Evolutionary conservation across 192 early-diverging fungal genomes (phyloP).

Genomic region (Spizellomyces sp.): DNA sequence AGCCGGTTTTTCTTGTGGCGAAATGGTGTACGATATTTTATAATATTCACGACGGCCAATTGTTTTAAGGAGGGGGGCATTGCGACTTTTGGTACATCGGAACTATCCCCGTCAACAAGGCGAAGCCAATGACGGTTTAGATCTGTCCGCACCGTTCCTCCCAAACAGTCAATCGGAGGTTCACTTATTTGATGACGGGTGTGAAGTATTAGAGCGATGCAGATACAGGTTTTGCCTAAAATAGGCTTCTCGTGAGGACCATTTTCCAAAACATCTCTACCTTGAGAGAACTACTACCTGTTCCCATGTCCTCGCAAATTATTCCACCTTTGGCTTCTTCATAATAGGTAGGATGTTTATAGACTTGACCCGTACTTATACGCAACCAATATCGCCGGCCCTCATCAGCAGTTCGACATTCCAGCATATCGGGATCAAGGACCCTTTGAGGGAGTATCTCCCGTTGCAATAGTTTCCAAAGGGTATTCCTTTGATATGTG

Average conservation of each 20-base stretch:
- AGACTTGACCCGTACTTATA: conserved; percentile 10
- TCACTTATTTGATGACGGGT: conserved; percentile 61
- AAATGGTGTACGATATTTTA: background rate
- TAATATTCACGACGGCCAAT: background rate
- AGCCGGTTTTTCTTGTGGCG: conserved; percentile 44
- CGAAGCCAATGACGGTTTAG: conserved; percentile 2
- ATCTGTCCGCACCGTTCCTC: background rate
- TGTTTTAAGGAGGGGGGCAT: conserved; percentile 3
- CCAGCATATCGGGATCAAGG: conserved; percentile 47
- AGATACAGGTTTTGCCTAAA: conserved; percentile 27
- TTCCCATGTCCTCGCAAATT: conserved; percentile 91
- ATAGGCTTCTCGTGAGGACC: background rate
- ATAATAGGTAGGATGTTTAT: conserved; percentile 33
- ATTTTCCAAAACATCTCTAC: conserved; percentile 23
- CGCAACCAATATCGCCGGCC: conserved; percentile 39
- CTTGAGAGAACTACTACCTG: conserved; percentile 77
- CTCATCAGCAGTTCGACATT: conserved; percentile 38
- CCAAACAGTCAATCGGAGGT: conserved; percentile 43
- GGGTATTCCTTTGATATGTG: conserved; percentile 49
- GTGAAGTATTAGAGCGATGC: conserved; percentile 56
- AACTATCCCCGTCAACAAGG: background rate
- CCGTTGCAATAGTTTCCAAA: conserved; percentile 74
- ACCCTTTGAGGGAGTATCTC: conserved; percentile 63
- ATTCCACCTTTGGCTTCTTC: conserved; percentile 64
- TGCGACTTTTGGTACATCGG: too few species aligned